Percentiles rank a stretch among this genome's conserved stretches.
These are phyloP conservation scores for Allantophomopsis cytisporea DNA, from an alignment of 2,329 filamentous ascomycete species.

Conservation along the genomic window DNA sequence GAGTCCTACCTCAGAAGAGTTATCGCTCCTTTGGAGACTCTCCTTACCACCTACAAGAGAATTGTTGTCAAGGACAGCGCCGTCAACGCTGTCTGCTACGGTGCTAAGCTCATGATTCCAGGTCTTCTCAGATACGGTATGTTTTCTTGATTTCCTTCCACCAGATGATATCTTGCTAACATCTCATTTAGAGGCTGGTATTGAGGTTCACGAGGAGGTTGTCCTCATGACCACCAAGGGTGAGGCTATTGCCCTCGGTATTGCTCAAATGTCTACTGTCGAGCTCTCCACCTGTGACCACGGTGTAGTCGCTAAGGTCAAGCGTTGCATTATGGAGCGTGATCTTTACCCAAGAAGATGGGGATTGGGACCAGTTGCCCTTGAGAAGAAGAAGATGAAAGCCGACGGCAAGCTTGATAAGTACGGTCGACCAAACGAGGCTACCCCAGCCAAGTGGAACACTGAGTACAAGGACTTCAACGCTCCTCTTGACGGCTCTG, in stretches of 20 bases:
- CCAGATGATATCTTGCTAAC: slow-evolving; percentile 10
- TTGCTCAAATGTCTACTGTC: slow-evolving; percentile 95
- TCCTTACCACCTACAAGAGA: slow-evolving; percentile 88
- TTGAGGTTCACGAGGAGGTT: slow-evolving; percentile 91
- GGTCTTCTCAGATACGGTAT: slow-evolving; percentile 82
- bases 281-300: slow-evolving; percentile 96
- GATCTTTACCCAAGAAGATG: slow-evolving; percentile 94
- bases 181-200: slow-evolving; percentile 54
- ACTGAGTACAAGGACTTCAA: slow-evolving; percentile 85
- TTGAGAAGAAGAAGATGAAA: slow-evolving; percentile 99
- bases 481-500: slow-evolving; percentile 29
- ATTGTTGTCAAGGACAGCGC: slow-evolving; percentile 95
- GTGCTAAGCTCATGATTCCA: slow-evolving; percentile 97
- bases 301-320: slow-evolving; percentile 95
- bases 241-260: slow-evolving; percentile 91
- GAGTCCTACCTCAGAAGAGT: slow-evolving; percentile 85
- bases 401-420: slow-evolving; percentile 96
- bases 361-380: slow-evolving; percentile 85
- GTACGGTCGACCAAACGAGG: slow-evolving; percentile 84
- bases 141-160: slow-evolving; percentile 15
- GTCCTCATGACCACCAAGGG: slow-evolving; percentile 99
- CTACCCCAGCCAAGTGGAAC: slow-evolving; percentile 88
- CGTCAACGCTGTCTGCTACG: slow-evolving; percentile 96
- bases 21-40: slow-evolving; percentile 83
- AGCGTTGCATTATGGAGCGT: slow-evolving; percentile 99